Evolutionary conservation across 345 rosid species (phyloP).

Genomic region (Dovyalis caffra): DNA sequence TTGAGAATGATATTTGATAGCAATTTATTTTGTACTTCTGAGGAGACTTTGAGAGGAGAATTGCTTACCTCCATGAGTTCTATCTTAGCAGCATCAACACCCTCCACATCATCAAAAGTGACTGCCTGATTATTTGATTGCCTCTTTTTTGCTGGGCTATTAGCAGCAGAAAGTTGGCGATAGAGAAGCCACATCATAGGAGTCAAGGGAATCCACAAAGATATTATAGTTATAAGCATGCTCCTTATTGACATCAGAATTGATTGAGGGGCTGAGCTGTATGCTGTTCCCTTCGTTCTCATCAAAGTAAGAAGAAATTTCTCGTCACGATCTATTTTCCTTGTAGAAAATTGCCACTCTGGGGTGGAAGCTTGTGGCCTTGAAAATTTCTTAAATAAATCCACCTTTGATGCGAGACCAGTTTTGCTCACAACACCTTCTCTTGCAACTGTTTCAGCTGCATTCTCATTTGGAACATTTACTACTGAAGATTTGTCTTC

Average conservation of each 20-base stretch:
- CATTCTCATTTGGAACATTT: slow-evolving; percentile 24
- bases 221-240: slow-evolving; percentile 61
- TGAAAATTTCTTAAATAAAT: slow-evolving; percentile 34
- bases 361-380: slow-evolving; percentile 45
- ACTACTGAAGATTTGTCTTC: slow-evolving; percentile 31
- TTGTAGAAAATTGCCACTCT: slow-evolving; percentile 73
- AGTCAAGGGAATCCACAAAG: slow-evolving; percentile 83
- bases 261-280: slow-evolving; percentile 90
- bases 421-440: slow-evolving; percentile 22
- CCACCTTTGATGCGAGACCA: slow-evolving; percentile 11
- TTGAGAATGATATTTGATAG: no score
- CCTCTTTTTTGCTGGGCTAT: slow-evolving; percentile 76
- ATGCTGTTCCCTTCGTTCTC: slow-evolving; percentile 82
- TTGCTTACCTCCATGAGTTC: slow-evolving; percentile 85
- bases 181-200: slow-evolving; percentile 98
- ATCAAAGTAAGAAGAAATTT: slow-evolving; percentile 84
- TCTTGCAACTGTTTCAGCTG: slow-evolving; percentile 23
- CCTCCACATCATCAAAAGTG: slow-evolving; percentile 90
- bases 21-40: neutral
- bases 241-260: slow-evolving; percentile 63
- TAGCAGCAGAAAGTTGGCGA: slow-evolving; percentile 85
- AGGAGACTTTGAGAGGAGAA: slow-evolving; percentile 12
- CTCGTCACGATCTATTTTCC: slow-evolving; percentile 88
- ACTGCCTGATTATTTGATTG: slow-evolving; percentile 56
- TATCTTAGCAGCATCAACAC: slow-evolving; percentile 85